Evolutionary conservation across 306 rosid species (phyloP), one percentile per base, ranked within the genome.

Genomic region (Acacia melanoxylon): DNA sequence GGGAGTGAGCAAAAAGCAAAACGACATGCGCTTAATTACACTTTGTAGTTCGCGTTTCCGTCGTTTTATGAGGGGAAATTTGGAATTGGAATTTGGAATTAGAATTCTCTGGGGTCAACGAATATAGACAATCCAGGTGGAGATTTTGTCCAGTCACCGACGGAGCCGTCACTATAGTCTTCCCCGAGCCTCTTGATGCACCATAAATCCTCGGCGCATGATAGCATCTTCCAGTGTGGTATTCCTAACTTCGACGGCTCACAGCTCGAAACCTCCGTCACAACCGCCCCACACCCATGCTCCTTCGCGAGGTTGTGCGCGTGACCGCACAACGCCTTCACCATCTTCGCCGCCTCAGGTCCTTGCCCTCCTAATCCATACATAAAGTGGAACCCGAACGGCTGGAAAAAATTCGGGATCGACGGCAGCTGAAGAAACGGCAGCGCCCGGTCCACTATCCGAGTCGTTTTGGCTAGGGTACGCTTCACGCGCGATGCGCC

Each of bases 111-210:
- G 2, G 99, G 99, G 81, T 95, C 99, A 84, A 95, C 98, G 68
- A 95, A 95, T 90, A 95, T 89, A 63, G 99, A 91, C 78, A 77
- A 42, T 68, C 91, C 97, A 73, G 99, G 97, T 8, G 90, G 79
- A 10, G 99, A 93, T 78, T 95, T 95, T 5, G 99, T 91, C 99
- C 99, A 93, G 84, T 95, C 99, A 83, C 98, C 99, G 25, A 95
- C 90, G 1, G 98, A 84, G 49, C 98, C 98, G 48, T 95, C 99
- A 52, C 99, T 91, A 74, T 93, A 93, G 84, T 93, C 99, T 51
- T 95, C 99, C 0, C 90, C 91, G 0, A 95, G 88, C 67, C 98
- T 84, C 79, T 91, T 93, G 27, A 95, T 91, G 84, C 98, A 95
- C 98, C 98, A 95, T 35, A 90, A 59, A 42, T 95, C 99, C 81